Evolutionary conservation across 805 yeast species (phyloP).

Genomic region (Saccharomycopsis synnaedendra): DNA sequence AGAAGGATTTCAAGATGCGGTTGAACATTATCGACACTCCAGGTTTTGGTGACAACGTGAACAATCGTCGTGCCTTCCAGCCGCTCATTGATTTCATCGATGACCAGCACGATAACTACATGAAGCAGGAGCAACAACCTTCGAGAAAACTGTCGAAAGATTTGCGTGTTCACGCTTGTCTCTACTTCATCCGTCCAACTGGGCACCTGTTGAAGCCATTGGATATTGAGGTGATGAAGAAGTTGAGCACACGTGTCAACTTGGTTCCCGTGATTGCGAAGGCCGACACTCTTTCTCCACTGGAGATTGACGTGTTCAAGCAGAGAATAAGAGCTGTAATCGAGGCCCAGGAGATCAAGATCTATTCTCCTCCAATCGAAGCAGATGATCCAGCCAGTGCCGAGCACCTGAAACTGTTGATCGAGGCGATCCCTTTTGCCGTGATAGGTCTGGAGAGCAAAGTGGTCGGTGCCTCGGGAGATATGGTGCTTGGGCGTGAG

Average conservation of each 20-base stretch:
- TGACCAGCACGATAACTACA: constrained; percentile 77
- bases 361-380: constrained; percentile 78
- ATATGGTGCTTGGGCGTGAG: constrained; percentile 62
- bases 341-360: constrained; percentile 72
- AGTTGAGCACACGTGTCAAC: constrained; percentile 68
- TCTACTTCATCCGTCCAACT: constrained; percentile 94
- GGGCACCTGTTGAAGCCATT: constrained; percentile 88
- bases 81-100: constrained; percentile 82
- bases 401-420: constrained; percentile 70
- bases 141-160: constrained; percentile 54
- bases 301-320: constrained; percentile 60
- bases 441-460: constrained; percentile 69
- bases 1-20: constrained; percentile 66
- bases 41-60: constrained; percentile 86
- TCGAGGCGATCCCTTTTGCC: constrained; percentile 82
- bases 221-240: constrained; percentile 83
- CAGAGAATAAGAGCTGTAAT: constrained; percentile 70
- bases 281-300: constrained; percentile 71
- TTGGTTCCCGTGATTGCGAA: constrained; percentile 84
- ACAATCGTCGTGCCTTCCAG: constrained; percentile 78
- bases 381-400: constrained; percentile 62
- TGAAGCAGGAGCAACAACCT: constrained; percentile 95
- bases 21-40: constrained; percentile 86
- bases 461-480: constrained; percentile 51
- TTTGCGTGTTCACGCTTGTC: constrained; percentile 78